phyloP scores from a whole-genome alignment of 441 rosid genomes.

The Hura crepitans region DNA sequence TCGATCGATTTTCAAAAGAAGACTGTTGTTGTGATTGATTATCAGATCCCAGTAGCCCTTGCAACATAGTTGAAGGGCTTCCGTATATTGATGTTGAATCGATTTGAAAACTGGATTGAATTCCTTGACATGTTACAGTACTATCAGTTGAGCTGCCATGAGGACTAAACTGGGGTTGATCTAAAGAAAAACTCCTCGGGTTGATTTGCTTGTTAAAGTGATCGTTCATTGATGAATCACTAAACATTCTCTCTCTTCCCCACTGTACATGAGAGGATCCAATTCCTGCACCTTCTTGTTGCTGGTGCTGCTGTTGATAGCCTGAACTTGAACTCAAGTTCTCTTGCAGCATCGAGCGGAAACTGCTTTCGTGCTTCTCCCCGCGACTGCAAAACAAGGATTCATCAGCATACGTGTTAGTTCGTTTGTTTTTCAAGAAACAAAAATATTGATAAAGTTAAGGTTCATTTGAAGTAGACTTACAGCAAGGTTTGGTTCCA shows the following conservation, averaged over 20 bases:
- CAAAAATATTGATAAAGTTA: background rate
- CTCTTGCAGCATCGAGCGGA: slow-evolving; percentile 76
- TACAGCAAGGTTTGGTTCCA: slow-evolving; percentile 78
- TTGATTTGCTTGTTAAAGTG: slow-evolving; percentile 38
- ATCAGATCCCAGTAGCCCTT: slow-evolving; percentile 48
- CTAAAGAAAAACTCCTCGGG: slow-evolving; percentile 56
- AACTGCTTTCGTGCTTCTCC: slow-evolving; percentile 57
- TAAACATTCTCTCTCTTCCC: slow-evolving; percentile 35
- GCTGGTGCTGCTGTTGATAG: slow-evolving; percentile 34
- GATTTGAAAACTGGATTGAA: slow-evolving; percentile 49
- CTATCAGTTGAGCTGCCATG: slow-evolving; percentile 61
- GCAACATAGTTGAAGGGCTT: slow-evolving; percentile 45
- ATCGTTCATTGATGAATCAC: slow-evolving; percentile 35
- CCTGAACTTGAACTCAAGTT: slow-evolving; percentile 45
- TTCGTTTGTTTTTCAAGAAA: background rate
- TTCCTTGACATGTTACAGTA: slow-evolving; percentile 56
- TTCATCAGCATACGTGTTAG: background rate
- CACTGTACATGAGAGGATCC: too few species aligned
- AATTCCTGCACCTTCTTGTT: slow-evolving; percentile 37
- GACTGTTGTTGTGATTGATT: slow-evolving; percentile 27
- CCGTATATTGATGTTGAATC: slow-evolving; percentile 54
- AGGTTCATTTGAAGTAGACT: slow-evolving; percentile 23
- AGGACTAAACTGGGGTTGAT: slow-evolving; percentile 56
- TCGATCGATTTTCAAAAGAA: slow-evolving; percentile 30
- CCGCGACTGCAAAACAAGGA: slow-evolving; percentile 41